A percentile compares a stretch with the other conserved stretches of the same genome.
Conservation (phyloP, 1,284 basidiomycete genomes). For the Polyporus tsugae region DNA sequence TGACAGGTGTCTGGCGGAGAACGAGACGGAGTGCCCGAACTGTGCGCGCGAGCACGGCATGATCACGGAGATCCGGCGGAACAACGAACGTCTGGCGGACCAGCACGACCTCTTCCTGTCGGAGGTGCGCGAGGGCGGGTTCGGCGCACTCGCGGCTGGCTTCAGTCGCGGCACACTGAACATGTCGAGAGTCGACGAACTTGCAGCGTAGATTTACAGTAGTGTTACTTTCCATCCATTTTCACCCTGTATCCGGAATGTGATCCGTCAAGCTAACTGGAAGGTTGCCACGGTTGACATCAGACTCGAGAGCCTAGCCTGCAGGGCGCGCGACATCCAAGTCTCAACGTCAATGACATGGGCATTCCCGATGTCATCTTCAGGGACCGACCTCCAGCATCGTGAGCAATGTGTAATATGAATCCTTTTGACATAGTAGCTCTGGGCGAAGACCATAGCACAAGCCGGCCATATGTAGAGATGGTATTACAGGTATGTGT, state of each 20-base stretch:
- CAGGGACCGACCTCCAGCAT: no score
- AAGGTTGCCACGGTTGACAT: no score
- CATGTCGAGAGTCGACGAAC: conserved; percentile 38
- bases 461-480: neutral
- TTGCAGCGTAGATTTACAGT: conserved; percentile 22
- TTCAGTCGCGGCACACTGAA: conserved; percentile 82
- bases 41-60: conserved; percentile 90
- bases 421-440: no score
- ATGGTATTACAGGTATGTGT: neutral
- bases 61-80: conserved; percentile 86
- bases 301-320: no score
- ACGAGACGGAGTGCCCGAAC: conserved; percentile 88
- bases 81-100: conserved; percentile 84
- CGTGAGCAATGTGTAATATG: no score
- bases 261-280: no score
- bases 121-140: conserved; percentile 88
- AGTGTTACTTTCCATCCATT: neutral
- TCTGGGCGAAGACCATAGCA: no score
- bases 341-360: no score
- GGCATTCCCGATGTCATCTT: no score
- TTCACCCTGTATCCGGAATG: neutral
- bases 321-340: no score
- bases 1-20: conserved; percentile 81
- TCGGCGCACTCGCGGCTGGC: conserved; percentile 81
- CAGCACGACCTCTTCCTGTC: conserved; percentile 90